These are phyloP conservation scores for Podochytrium sp. DNA, from an alignment of 192 early-diverging fungal species.

Conservation along the genomic window DNA sequence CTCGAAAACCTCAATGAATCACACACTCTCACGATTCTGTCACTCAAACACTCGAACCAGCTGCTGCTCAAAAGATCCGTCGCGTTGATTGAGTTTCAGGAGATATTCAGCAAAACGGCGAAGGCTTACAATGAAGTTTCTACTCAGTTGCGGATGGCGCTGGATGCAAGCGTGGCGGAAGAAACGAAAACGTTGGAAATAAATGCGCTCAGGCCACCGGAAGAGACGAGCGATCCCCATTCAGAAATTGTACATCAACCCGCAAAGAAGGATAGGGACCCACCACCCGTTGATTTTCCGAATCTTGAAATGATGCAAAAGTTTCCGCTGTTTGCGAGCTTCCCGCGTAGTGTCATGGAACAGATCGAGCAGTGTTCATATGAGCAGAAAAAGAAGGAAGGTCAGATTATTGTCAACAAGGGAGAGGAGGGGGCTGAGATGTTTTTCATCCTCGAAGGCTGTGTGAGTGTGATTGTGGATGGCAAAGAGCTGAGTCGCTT, in stretches of 20 bases:
- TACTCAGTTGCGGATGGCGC: not conserved
- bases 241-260: not conserved
- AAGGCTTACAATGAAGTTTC: not conserved
- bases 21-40: not conserved
- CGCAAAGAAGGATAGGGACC: not conserved
- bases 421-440: conserved; percentile 48
- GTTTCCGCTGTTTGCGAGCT: conserved; percentile 48
- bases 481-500: conserved; percentile 16
- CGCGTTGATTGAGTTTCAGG: not conserved
- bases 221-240: not conserved
- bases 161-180: not conserved
- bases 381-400: conserved; percentile 38
- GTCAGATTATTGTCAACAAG: conserved; percentile 42
- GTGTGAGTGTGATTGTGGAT: conserved; percentile 31
- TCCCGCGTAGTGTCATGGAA: conserved; percentile 38
- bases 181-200: not conserved
- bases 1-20: not conserved
- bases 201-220: not conserved
- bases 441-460: conserved; percentile 41
- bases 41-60: conserved; percentile 4
- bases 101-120: not conserved
- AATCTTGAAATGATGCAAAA: conserved; percentile 22
- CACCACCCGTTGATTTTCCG: not conserved
- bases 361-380: conserved; percentile 15
- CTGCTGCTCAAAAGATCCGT: conserved; percentile 6